Base-by-base conservation (phyloP, 2,329 filamentous ascomycete species). In the Ophiocordyceps camponoti-leonardi region DNA sequence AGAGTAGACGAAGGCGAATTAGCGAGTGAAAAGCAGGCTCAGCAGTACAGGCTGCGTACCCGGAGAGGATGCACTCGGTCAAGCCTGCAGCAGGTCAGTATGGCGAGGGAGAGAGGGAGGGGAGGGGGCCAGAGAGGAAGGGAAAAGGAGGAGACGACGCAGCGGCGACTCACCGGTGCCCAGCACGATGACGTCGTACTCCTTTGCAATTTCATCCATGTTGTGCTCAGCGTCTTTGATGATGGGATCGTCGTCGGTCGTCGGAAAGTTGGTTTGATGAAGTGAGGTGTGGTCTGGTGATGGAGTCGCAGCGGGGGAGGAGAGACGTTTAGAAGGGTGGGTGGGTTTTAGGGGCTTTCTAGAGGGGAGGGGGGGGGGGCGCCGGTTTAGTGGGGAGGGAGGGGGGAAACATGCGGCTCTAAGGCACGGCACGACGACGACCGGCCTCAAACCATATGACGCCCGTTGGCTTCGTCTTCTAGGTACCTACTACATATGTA, bases 121-220 rank as follows among this genome's bases (percentile, higher is more conserved):
- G 22, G 19, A n/a, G 6, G 12, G 42, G 41, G n/a, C n/a, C n/a
- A n/a, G n/a, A n/a, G n/a, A n/a, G n/a, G n/a, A n/a, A n/a, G n/a
- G n/a, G n/a, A n/a, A n/a, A n/a, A n/a, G n/a, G n/a, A n/a, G n/a
- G n/a, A 20, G 22, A 19, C 16, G 26, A 43, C n/a, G 41, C 6
- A 30, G 41, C 19, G n/a, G 41, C 43, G 55, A 67, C 77, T 61
- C 73, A 94, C 87, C 88, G 65, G 92, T 98, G 75, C 92, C 92
- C 64, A 98, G 79, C 64, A 98, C 92, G 63, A 98, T 80, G 67
- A 95, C 86, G 77, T 98, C 92, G 77, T 98, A 98, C 69, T 95
- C 88, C 63, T 86, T 85, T 56, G 88, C 86, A 63, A 98, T 94
- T 69, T 96, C 92, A 63, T 96, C 92, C 92, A 96, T 96, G 68